phyloP scores from a whole-genome alignment of 106 monocot species.

The Allium cepa region DNA sequence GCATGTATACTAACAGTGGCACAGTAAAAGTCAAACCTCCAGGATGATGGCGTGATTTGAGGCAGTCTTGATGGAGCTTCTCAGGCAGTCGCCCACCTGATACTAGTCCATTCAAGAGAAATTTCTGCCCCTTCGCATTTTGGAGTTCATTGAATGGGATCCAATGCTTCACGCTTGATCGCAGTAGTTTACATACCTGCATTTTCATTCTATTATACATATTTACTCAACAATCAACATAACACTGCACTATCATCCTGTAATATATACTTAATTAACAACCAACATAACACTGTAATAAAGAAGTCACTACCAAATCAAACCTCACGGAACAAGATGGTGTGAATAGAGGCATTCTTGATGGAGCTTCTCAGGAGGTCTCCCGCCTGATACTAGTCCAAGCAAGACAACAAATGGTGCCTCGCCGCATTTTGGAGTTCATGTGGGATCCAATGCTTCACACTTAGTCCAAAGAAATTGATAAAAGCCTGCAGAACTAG shows the following conservation, averaged over 20 bases:
- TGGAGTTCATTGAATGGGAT: slow-evolving; percentile 98
- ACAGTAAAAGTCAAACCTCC: slow-evolving; percentile 36
- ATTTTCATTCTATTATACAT: no score
- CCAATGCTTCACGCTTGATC: slow-evolving; percentile 94
- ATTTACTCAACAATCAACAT: no score
- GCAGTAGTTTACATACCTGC: background rate
- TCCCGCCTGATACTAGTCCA: slow-evolving; percentile 93
- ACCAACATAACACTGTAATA: background rate
- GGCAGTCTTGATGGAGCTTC: slow-evolving; percentile 96
- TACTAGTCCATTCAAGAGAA: slow-evolving; percentile 40
- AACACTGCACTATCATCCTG: no score
- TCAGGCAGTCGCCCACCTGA: slow-evolving; percentile 93
- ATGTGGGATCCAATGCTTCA: slow-evolving; percentile 99
- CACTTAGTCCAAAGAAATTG: slow-evolving; percentile 27
- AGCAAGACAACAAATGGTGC: slow-evolving; percentile 45
- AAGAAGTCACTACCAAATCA: slow-evolving; percentile 3
- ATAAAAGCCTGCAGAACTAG: slow-evolving; percentile 28
- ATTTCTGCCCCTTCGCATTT: slow-evolving; percentile 73
- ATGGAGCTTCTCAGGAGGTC: slow-evolving; percentile 99
- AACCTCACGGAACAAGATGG: slow-evolving; percentile 44
- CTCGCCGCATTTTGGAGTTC: slow-evolving; percentile 99
- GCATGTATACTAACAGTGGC: background rate
- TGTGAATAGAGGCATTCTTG: slow-evolving; percentile 70
- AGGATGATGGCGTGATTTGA: slow-evolving; percentile 35
- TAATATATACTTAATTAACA: no score